phyloP scores from a whole-genome alignment of 2,329 filamentous ascomycete genomes.

The Pyrenophora seminiperda region DNA sequence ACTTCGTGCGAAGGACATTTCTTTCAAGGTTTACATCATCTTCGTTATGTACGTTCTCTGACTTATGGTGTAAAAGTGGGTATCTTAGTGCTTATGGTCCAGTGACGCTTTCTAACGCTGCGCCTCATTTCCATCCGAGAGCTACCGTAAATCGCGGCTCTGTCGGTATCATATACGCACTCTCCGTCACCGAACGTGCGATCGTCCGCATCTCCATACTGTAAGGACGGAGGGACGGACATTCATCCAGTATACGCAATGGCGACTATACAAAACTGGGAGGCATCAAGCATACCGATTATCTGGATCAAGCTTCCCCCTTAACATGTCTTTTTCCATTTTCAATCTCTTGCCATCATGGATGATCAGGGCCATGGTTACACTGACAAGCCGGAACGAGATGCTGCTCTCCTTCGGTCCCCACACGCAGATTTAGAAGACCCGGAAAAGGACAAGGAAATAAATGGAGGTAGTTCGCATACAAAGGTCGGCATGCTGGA shows the following conservation, averaged over 20 bases:
- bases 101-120: no score
- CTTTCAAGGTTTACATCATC: no score
- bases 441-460: constrained; percentile 48
- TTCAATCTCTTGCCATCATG: constrained; percentile 37
- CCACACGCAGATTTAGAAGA: constrained; percentile 47
- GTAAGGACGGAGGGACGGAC: constrained; percentile 8
- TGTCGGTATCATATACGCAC: no score
- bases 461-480: constrained; percentile 58
- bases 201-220: constrained; percentile 13
- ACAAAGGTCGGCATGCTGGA: constrained; percentile 58
- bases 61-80: no score
- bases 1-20: background rate
- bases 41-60: no score
- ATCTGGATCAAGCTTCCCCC: background rate
- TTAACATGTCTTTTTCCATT: background rate
- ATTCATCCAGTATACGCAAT: background rate
- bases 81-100: no score
- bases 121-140: no score
- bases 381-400: constrained; percentile 60
- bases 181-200: constrained; percentile 5
- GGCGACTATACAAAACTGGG: background rate
- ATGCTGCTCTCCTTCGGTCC: constrained; percentile 55
- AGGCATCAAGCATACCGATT: no score
- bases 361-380: constrained; percentile 60
- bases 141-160: no score